Evolutionary conservation across 352 stramenopile genomes (phyloP).

Genomic region (Pythium folliculosum): DNA sequence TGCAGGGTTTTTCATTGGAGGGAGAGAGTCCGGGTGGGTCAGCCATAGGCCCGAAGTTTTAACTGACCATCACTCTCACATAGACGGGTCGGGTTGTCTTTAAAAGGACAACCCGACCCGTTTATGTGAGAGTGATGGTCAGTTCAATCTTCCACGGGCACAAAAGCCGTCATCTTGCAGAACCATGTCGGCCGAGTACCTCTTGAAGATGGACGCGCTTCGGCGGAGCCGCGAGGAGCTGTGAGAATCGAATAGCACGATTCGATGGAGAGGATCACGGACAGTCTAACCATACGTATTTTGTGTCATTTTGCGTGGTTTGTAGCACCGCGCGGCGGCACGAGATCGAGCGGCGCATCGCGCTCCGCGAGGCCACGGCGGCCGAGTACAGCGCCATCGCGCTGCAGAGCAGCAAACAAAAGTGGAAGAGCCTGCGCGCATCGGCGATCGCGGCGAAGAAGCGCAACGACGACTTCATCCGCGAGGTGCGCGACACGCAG

Average conservation of each 20-base stretch:
- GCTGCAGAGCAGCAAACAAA: constrained; percentile 62
- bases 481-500: constrained; percentile 49
- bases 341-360: constrained; percentile 72
- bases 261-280: no score
- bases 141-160: constrained; percentile 17
- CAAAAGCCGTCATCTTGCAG: not conserved
- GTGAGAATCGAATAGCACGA: constrained; percentile 28
- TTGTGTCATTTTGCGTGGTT: not conserved
- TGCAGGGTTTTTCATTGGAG: not conserved
- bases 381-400: constrained; percentile 76
- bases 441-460: constrained; percentile 45
- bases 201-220: constrained; percentile 61
- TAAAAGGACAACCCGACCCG: not conserved
- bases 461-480: constrained; percentile 70
- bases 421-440: constrained; percentile 56
- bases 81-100: no score
- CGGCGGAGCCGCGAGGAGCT: constrained; percentile 56
- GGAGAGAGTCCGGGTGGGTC: no score
- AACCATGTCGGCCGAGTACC: constrained; percentile 62
- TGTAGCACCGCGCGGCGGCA: constrained; percentile 52
- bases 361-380: constrained; percentile 68
- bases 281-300: no score
- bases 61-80: no score
- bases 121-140: constrained; percentile 11
- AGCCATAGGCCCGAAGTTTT: no score